Base-by-base conservation (phyloP, 805 yeast genomes). In the Sungouiozyma intestinalis region DNA sequence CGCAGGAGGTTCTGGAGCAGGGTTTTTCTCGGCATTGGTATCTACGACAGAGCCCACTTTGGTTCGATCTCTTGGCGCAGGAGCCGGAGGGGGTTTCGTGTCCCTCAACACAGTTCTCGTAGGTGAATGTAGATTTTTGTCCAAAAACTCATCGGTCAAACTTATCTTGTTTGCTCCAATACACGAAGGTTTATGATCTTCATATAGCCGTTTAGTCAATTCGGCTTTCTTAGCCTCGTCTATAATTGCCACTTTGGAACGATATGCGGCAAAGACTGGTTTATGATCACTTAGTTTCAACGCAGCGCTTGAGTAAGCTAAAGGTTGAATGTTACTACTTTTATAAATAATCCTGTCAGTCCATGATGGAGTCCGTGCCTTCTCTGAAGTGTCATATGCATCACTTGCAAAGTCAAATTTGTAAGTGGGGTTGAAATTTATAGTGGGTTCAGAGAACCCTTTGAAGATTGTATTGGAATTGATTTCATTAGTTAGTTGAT, bases 361-460 rank as follows among this genome's bases (percentile, higher is more conserved):
- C 97, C 97, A 90, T 0, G 96, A 81, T 1, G 98, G 98, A 4
- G 85, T 79, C 51, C 98, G 72, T 47, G 81, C 90, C 57, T 90
- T 90, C 52, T 90, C 98, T 7, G 94, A 81, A 1, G 92, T 73
- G 60, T 90, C 97, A 59, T 88, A 92, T 16, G 60, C 65, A 39
- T 75, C 71, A 0, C 94, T 81, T 2, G 90, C 92, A 48, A 83
- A 81, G 58, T 90, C 95, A 61, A 77, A 92, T 57, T 90, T 90
- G 65, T 90, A 90, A 0, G 98, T 92, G 11, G 98, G 98, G 29
- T 74, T 69, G 57, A 90, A 90, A 36, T 67, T 74, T 42, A 90
- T 75, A 19, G 80, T 77, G 45, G 78, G 75, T 58, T 92, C 99
- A 45, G 75, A 72, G 57, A 79, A 90, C 17, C 76, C 81, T 15